Evolutionary conservation across 352 stramenopile genomes (phyloP), one percentile per base, ranked within the genome.

Genomic region (Phytophthora capsici): DNA sequence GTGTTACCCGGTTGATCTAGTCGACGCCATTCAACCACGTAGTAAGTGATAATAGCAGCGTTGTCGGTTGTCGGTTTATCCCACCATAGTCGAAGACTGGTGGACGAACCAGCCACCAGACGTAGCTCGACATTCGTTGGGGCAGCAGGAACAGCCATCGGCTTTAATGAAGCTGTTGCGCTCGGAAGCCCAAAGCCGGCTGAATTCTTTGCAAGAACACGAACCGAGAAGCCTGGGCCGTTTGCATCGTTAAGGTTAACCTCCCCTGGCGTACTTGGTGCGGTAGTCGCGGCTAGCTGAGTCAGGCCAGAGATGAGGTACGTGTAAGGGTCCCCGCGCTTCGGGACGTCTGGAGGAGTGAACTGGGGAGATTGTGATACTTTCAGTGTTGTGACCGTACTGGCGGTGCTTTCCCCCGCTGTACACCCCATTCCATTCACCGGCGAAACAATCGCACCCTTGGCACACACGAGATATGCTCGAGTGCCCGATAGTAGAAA

Each of bases 71-170:
- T 37, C n/a, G 96, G 95, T 8, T 75, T 61, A 37, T 88, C 80
- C 94, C 95, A 99, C 48, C 86, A 91, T 6, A 98, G 71, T 0
- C 84, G 83, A 30, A 99, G 65, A 69, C 75, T 90, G 7, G 77
- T 81, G 3, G 73, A 56, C 0, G 64, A 75, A 3, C 78, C 85
- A 10, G 93, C 84, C 14, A 97, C 89, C 20, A 98, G 76, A 6
- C 81, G 80, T 0, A 98, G 32, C 48, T 86, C 78, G 25, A 94
- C 85, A 22, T 88, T 83, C 12, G 62, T 57, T 0, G 95, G 94
- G 13, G 86, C 65, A 3, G 85, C 73, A 14, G 96, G 93, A 2
- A 89, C 80, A 12, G 79, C 88, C 72, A 95, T 94, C 3, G 96
- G 96, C 61, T 98, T 98, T 7, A 98, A 30, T 0, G 72, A 69